A percentile compares a stretch with the other conserved stretches of the same genome.
Conservation (phyloP, 768 basidiomycete genomes). For the Coprinopsis sp. region DNA sequence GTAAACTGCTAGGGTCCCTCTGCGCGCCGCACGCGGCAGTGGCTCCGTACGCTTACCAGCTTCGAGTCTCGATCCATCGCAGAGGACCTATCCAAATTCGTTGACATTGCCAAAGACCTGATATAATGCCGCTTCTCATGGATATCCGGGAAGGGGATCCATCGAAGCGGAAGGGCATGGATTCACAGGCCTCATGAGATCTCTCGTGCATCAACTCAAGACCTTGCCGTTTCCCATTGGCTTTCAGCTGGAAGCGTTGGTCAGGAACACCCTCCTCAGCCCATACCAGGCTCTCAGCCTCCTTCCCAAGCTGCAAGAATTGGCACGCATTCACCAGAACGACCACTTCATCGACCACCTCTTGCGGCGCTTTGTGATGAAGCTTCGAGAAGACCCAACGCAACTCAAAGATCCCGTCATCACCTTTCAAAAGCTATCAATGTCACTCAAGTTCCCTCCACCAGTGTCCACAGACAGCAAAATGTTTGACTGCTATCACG, state of each 20-base stretch:
- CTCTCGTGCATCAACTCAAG: conserved; percentile 36
- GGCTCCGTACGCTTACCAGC: conserved; percentile 66
- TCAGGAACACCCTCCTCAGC: conserved; percentile 58
- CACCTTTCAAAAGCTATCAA: conserved; percentile 31
- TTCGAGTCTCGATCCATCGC: conserved; percentile 57
- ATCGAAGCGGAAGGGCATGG: conserved; percentile 46
- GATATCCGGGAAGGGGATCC: conserved; percentile 22
- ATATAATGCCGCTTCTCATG: conserved; percentile 26
- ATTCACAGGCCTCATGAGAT: conserved; percentile 45
- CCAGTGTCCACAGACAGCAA: conserved; percentile 21
- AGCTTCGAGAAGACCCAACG: conserved; percentile 37
- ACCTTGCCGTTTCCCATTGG: conserved; percentile 59
- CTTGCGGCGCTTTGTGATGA: conserved; percentile 50
- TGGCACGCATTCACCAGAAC: conserved; percentile 28
- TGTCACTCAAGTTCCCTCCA: conserved; percentile 21
- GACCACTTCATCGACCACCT: conserved; percentile 36
- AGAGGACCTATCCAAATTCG: conserved; percentile 49
- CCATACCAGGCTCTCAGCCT: conserved; percentile 52
- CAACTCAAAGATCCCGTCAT: conserved; percentile 31
- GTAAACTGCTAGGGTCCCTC: conserved; percentile 53
- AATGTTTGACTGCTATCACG: conserved; percentile 60
- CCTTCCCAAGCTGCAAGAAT: conserved; percentile 34
- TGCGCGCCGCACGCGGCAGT: conserved; percentile 52
- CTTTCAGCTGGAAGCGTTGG: conserved; percentile 70
- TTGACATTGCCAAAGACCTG: conserved; percentile 41